A percentile compares a stretch with the other conserved stretches of the same genome.
Evolutionary conservation across 768 basidiomycete genomes (phyloP).

Genomic region (Boletellus ananas): DNA sequence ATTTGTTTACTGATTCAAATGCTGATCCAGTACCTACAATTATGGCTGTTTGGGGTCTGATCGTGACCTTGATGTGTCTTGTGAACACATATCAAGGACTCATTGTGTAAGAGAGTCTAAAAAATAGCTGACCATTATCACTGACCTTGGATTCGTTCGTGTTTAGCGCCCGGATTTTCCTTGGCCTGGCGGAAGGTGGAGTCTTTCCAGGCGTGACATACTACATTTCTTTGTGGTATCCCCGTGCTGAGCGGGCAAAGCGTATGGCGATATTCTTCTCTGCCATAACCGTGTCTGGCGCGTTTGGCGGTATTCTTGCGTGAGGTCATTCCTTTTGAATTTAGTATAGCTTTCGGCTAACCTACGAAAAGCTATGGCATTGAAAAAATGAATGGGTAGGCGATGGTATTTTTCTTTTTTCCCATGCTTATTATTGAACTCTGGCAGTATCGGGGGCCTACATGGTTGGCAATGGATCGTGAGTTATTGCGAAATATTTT

Average conservation of each 20-base stretch:
- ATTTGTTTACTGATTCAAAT: slow-evolving; percentile 1
- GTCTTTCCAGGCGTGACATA: slow-evolving; percentile 38
- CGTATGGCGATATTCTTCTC: slow-evolving; percentile 59
- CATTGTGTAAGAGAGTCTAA: slow-evolving; percentile 24
- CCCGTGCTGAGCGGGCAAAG: slow-evolving; percentile 48
- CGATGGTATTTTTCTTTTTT: not conserved
- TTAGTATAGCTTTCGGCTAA: not conserved
- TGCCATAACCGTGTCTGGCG: slow-evolving; percentile 50
- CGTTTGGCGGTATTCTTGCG: slow-evolving; percentile 48
- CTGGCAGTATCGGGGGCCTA: slow-evolving; percentile 24
- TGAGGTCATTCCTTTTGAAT: slow-evolving; percentile 22
- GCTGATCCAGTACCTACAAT: slow-evolving; percentile 33
- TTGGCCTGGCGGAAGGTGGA: slow-evolving; percentile 46
- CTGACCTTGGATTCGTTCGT: not conserved
- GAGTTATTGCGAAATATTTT: slow-evolving; percentile 3
- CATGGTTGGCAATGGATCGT: slow-evolving; percentile 38
- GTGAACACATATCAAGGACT: slow-evolving; percentile 30
- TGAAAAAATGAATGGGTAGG: slow-evolving; percentile 22
- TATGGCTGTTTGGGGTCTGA: slow-evolving; percentile 35
- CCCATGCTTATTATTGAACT: not conserved
- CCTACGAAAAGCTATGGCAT: slow-evolving; percentile 29
- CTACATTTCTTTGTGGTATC: slow-evolving; percentile 55
- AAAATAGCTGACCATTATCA: not conserved
- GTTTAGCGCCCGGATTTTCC: slow-evolving; percentile 35
- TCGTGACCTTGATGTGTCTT: slow-evolving; percentile 35